These are phyloP conservation scores for Lyophyllum decastes DNA, from an alignment of 768 basidiomycete species.

Conservation along the genomic window DNA sequence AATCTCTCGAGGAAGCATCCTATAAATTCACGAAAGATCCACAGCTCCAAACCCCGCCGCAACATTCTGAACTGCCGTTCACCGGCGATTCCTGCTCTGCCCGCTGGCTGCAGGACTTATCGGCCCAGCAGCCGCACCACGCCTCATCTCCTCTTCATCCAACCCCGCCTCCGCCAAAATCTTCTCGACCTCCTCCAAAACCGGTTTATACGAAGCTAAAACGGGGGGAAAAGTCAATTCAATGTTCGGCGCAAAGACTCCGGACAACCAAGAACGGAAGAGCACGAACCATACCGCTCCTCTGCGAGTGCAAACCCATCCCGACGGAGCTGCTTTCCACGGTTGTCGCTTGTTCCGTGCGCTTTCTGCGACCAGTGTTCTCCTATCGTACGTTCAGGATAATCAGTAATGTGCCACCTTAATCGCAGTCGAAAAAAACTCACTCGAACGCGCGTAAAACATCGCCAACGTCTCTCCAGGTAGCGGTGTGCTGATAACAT, in stretches of 20 bases:
- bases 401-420: not conserved
- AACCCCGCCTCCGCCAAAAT: conserved; percentile 83
- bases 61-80: not conserved
- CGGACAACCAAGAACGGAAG: not conserved
- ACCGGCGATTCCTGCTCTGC: conserved; percentile 53
- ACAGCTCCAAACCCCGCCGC: not conserved
- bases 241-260: not conserved
- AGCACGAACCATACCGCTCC: conserved; percentile 65
- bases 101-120: conserved; percentile 30
- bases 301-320: conserved; percentile 80
- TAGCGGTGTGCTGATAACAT: conserved; percentile 74
- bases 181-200: conserved; percentile 79
- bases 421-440: conserved; percentile 24
- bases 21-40: not conserved
- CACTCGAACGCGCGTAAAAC: conserved; percentile 83
- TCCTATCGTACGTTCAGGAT: conserved; percentile 36
- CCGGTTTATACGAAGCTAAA: conserved; percentile 78
- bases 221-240: not conserved
- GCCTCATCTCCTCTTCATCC: conserved; percentile 79
- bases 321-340: conserved; percentile 76
- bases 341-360: conserved; percentile 54
- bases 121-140: conserved; percentile 47
- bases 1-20: not conserved
- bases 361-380: conserved; percentile 84
- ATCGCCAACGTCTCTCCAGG: conserved; percentile 82